These are phyloP conservation scores for Colletotrichum sp. DNA, from an alignment of 2,329 filamentous ascomycete species.

Conservation along the genomic window DNA sequence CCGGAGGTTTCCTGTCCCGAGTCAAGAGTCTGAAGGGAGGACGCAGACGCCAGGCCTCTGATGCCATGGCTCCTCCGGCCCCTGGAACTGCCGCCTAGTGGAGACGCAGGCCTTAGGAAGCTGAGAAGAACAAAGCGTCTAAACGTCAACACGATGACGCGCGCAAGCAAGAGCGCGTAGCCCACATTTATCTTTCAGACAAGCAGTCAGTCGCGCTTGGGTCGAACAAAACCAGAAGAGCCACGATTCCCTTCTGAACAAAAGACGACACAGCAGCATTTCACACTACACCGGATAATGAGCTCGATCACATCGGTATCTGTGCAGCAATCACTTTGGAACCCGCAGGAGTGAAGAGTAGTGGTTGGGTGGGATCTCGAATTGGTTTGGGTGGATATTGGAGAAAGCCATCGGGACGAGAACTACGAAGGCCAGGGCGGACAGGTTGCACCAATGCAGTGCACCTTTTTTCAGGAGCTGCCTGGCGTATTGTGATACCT, in stretches of 20 bases:
- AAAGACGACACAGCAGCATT: background rate
- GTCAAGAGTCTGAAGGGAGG: slow-evolving; percentile 85
- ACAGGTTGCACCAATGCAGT: background rate
- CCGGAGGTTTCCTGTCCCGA: slow-evolving; percentile 71
- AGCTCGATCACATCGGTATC: background rate
- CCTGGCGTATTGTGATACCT: slow-evolving; percentile 3
- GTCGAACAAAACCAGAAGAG: background rate
- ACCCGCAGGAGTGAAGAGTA: background rate
- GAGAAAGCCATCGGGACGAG: background rate
- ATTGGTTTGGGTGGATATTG: slow-evolving; percentile 1
- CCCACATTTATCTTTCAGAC: background rate
- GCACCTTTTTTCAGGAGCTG: background rate
- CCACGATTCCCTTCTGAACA: background rate
- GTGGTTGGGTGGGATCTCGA: background rate
- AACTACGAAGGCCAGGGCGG: background rate
- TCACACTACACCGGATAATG: background rate
- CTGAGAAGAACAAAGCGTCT: background rate
- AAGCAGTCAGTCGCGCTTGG: background rate
- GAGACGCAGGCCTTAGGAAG: slow-evolving; percentile 19
- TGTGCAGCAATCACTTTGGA: background rate
- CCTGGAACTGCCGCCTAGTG: slow-evolving; percentile 47
- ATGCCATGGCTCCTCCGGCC: slow-evolving; percentile 21
- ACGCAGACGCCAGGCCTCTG: slow-evolving; percentile 41
- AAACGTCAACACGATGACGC: background rate
- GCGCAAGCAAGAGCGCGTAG: background rate